Evolutionary conservation across 2,329 filamentous ascomycete genomes (phyloP).

Genomic region (Lachnellula willkommii): DNA sequence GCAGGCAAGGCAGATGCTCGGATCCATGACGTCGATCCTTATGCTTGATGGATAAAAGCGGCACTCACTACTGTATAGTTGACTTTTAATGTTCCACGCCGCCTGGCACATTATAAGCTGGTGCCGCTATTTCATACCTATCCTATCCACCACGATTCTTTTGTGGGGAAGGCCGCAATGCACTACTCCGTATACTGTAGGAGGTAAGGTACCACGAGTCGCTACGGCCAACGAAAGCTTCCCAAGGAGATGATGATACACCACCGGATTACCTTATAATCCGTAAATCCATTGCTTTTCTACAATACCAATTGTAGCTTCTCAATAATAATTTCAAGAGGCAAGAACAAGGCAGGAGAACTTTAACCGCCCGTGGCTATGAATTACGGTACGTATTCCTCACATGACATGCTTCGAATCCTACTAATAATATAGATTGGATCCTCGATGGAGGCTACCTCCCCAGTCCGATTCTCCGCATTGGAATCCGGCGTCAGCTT

Average conservation of each 20-base stretch:
- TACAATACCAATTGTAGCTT: background rate
- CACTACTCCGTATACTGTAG: too few relatives aligned
- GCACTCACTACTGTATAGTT: too few relatives aligned
- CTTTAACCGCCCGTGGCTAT: conserved; percentile 12
- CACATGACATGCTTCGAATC: background rate
- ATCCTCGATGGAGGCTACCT: conserved; percentile 62
- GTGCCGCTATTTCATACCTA: too few relatives aligned
- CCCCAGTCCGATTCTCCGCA: conserved; percentile 55
- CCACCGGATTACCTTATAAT: conserved; percentile 8
- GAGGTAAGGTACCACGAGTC: background rate
- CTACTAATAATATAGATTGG: conserved; percentile 38
- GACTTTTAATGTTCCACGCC: too few relatives aligned
- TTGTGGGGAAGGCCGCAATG: too few relatives aligned
- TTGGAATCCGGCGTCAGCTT: conserved; percentile 62
- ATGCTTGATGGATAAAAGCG: too few relatives aligned
- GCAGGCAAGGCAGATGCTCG: too few relatives aligned
- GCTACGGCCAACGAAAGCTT: conserved; percentile 17
- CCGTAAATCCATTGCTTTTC: too few relatives aligned
- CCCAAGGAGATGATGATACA: conserved; percentile 22
- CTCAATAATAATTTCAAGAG: background rate
- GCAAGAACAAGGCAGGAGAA: background rate
- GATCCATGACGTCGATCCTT: too few relatives aligned
- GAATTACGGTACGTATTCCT: conserved; percentile 23
- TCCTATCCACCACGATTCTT: too few relatives aligned
- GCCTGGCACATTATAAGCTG: too few relatives aligned